Percentiles rank a stretch among this genome's conserved stretches.
These are phyloP conservation scores for Dactylellina sp. DNA, from an alignment of 2,329 filamentous ascomycete species.

Conservation along the genomic window DNA sequence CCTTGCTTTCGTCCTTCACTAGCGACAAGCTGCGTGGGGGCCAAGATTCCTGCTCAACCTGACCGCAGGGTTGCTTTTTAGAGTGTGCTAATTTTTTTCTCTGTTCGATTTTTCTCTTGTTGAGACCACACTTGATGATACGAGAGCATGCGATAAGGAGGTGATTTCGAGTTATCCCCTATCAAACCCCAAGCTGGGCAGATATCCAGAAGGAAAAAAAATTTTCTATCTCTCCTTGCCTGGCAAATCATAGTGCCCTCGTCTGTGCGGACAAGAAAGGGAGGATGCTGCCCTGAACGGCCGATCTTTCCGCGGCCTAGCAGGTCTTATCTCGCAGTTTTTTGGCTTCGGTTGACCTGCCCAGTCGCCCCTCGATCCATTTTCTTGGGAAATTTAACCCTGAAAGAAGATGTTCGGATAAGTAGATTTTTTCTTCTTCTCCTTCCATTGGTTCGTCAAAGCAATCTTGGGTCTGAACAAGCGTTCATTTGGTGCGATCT, in stretches of 20 bases:
- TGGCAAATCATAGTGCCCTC: conserved; percentile 32
- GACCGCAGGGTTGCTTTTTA: conserved; percentile 26
- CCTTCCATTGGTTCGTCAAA: conserved; percentile 19
- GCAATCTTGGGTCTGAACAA: conserved; percentile 14
- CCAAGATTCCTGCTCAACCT: conserved; percentile 51
- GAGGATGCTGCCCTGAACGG: conserved; percentile 52
- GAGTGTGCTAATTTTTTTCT: conserved; percentile 10
- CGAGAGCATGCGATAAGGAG: conserved; percentile 56
- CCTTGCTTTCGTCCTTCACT: conserved; percentile 43
- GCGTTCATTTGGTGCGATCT: conserved; percentile 19
- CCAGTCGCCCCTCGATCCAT: conserved; percentile 47
- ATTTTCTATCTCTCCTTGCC: conserved; percentile 37
- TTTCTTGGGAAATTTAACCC: conserved; percentile 39
- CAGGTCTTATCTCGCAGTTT: conserved; percentile 52
- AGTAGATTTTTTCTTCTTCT: conserved; percentile 39
- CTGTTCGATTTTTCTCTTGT: neutral
- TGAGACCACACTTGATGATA: conserved; percentile 25
- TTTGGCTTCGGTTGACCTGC: conserved; percentile 47
- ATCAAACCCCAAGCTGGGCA: conserved; percentile 35
- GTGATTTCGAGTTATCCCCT: conserved; percentile 42
- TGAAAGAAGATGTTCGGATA: conserved; percentile 25
- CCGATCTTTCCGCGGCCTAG: conserved; percentile 52
- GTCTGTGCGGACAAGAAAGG: conserved; percentile 47
- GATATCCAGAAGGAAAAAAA: conserved; percentile 35
- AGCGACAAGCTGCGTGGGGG: conserved; percentile 52